Evolutionary conservation across 2,329 filamentous ascomycete species (phyloP).

Genomic region (Pyrenophora teres): DNA sequence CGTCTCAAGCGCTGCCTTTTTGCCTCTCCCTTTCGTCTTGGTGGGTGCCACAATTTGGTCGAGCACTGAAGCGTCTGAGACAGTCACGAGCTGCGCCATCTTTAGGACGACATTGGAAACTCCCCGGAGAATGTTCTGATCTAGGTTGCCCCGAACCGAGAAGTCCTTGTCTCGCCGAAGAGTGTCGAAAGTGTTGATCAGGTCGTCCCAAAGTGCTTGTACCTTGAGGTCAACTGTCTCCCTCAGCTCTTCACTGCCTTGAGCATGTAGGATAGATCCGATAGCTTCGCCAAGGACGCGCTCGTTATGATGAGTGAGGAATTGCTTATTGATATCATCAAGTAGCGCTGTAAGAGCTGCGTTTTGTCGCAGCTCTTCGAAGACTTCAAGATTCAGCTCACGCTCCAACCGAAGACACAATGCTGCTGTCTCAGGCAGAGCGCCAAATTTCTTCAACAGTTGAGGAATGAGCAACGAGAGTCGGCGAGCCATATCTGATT

Average conservation of each 20-base stretch:
- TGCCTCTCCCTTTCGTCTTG: constrained; percentile 41
- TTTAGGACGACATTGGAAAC: constrained; percentile 76
- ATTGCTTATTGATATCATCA: constrained; percentile 92
- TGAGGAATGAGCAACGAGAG: constrained; percentile 80
- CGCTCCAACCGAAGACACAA: constrained; percentile 85
- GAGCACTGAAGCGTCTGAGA: constrained; percentile 75
- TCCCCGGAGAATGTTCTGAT: constrained; percentile 67
- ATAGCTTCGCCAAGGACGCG: constrained; percentile 83
- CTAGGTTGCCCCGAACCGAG: constrained; percentile 70
- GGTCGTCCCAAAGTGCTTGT: constrained; percentile 82
- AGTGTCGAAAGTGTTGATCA: constrained; percentile 71
- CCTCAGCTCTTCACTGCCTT: constrained; percentile 83
- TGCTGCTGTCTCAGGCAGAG: constrained; percentile 83
- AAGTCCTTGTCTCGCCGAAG: constrained; percentile 73
- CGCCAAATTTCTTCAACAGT: constrained; percentile 89
- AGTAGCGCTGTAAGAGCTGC: constrained; percentile 79
- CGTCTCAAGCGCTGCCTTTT: constrained; percentile 38
- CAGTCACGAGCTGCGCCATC: constrained; percentile 77
- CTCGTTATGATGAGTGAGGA: constrained; percentile 87
- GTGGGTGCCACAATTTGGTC: constrained; percentile 61
- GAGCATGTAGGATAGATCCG: constrained; percentile 80
- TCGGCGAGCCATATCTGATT: constrained; percentile 77
- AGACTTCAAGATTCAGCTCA: constrained; percentile 82
- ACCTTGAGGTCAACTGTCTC: constrained; percentile 83
- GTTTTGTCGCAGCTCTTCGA: constrained; percentile 87